Percentiles rank a stretch among this genome's conserved stretches.
phyloP scores from a whole-genome alignment of 306 rosid species.

The cucumber (Cucumis sativus) region Cucumber_9930_V3 NC_026658.2:25498501-25499000 shows the following conservation, averaged over 20 bases:
- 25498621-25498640: background rate
- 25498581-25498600: constrained; percentile 2
- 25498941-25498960: constrained; percentile 30
- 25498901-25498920: constrained; percentile 73
- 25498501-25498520: background rate
- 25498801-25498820: constrained; percentile 41
- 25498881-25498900: constrained; percentile 79
- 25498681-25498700: background rate
- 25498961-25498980: constrained; percentile 60
- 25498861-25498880: constrained; percentile 27
- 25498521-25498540: background rate
- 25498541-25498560: background rate
- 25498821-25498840: constrained; percentile 23
- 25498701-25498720: constrained; percentile 25
- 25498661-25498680: background rate
- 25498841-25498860: constrained; percentile 11
- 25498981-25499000: constrained; percentile 74
- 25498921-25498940: constrained; percentile 47
- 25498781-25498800: constrained; percentile 19
- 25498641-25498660: background rate
- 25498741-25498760: constrained; percentile 62
- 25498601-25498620: background rate
- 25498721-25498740: constrained; percentile 73
- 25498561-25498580: background rate
- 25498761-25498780: constrained; percentile 41